phyloP scores from a whole-genome alignment of 1,139 yeast species.

The Geotrichum carabidarum region DNA sequence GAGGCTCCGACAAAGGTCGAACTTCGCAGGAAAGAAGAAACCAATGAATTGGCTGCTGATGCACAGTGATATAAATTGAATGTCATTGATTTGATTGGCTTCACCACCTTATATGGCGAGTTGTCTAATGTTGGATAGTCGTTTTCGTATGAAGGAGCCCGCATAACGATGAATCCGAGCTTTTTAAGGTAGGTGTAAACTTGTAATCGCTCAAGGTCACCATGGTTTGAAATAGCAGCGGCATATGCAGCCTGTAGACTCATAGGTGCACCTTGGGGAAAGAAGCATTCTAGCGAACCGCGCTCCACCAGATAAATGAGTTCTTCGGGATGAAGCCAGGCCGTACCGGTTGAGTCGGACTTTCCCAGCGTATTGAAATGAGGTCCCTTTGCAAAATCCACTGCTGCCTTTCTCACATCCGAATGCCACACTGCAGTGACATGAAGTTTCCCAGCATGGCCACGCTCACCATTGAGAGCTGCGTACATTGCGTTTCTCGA shows the following conservation, averaged over 20 bases:
- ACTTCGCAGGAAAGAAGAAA: constrained; percentile 19
- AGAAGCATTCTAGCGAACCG: constrained; percentile 64
- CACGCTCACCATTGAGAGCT: constrained; percentile 58
- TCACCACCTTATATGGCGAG: constrained; percentile 19
- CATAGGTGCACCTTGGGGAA: constrained; percentile 43
- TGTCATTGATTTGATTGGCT: not conserved
- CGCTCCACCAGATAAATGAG: constrained; percentile 74
- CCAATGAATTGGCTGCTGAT: constrained; percentile 18
- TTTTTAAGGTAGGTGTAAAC: constrained; percentile 74
- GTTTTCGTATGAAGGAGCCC: constrained; percentile 31
- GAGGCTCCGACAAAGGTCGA: not conserved
- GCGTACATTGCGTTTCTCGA: constrained; percentile 69
- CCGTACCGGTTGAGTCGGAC: constrained; percentile 46
- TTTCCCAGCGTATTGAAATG: constrained; percentile 70
- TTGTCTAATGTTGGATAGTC: constrained; percentile 11
- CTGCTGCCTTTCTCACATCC: constrained; percentile 41
- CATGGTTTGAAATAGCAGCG: constrained; percentile 42
- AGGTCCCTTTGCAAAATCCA: constrained; percentile 63
- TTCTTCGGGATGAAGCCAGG: constrained; percentile 60
- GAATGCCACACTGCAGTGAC: constrained; percentile 46
- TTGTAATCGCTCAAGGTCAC: constrained; percentile 54
- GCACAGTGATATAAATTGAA: not conserved
- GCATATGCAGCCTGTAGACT: constrained; percentile 65
- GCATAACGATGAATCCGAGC: constrained; percentile 65
- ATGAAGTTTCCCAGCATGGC: constrained; percentile 44